Evolutionary conservation across 2,329 filamentous ascomycete genomes (phyloP), one percentile per base, ranked within the genome.

Genomic region (Fusarium guadeloupense): DNA sequence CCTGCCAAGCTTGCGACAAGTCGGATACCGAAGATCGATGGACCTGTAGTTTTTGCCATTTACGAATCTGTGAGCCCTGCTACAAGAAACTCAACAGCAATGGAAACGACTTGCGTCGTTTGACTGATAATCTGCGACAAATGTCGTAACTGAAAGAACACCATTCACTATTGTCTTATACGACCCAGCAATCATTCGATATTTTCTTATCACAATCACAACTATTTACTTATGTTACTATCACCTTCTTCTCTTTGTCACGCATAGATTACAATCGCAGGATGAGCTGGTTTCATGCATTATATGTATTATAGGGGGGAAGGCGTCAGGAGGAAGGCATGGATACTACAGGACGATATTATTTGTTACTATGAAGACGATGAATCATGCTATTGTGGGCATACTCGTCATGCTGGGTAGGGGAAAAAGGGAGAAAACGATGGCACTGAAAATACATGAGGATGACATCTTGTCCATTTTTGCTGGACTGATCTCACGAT

Each of bases 11-110:
- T 4, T 87, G 84, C 70, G 76, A 77, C 46, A 75, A 74, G 52
- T 73, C 75, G 43, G 81, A 85, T 53, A 65, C 69, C 7, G 76
- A 78, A 38, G 72, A 78, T 59, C 79, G 83, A 30, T 80, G 74
- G 72, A 75, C 75, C 17, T 85, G 83, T 68, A 72, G 72, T 13
- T 83, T 80, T 70, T 85, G 83, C 71, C 75, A 78, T 54, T 64
- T 85, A 41, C 79, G 83, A 45, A 77, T 86, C 53, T 87, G 84
- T 70, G 75, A 76, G 26, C 60, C 72, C 3, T 87, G 84, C 63
- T 69, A 75, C 33, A 77, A 74, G 12, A 68, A 74, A 19, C 69
- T 86, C 49, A 73, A 76, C 21, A 68, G 67, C 20, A 74, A 78
- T 40, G 73, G 76, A 33, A 75, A 78, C 20, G 77, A 85, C 55